phyloP scores from a whole-genome alignment of 2,329 filamentous ascomycete genomes.

The Botrytis porri region DNA sequence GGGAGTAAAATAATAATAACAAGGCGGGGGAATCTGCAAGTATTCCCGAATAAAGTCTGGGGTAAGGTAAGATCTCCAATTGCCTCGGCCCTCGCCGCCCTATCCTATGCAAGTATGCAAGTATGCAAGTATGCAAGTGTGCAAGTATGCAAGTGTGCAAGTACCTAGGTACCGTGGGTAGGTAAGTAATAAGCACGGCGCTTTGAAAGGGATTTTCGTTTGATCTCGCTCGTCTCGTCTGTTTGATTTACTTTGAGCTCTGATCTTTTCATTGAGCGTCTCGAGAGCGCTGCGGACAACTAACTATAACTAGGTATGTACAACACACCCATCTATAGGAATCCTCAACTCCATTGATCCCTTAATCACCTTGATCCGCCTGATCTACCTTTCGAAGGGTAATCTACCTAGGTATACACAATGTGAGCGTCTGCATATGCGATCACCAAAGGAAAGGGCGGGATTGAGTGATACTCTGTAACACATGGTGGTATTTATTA shows the following conservation, averaged over 20 bases:
- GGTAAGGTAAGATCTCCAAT: conserved; percentile 17
- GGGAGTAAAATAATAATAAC: not conserved
- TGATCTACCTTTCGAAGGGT: not conserved
- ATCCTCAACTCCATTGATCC: not conserved
- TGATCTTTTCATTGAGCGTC: not conserved
- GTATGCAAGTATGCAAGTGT: not conserved
- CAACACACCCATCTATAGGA: not conserved
- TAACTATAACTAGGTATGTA: not conserved
- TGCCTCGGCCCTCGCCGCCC: conserved; percentile 7
- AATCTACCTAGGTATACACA: not conserved
- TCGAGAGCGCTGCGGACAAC: too few species aligned
- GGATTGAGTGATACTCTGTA: not conserved
- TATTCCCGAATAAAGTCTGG: conserved; percentile 22
- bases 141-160: not conserved
- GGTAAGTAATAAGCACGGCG: not conserved
- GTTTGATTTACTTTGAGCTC: not conserved
- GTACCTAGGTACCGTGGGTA: not conserved
- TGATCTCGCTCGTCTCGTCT: not conserved
- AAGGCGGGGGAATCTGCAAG: conserved; percentile 2
- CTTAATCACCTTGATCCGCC: not conserved
- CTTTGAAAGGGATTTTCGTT: not conserved
- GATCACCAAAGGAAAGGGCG: not conserved
- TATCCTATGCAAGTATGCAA: not conserved
- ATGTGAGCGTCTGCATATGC: conserved; percentile 12
- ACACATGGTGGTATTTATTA: conserved; percentile 14